phyloP scores from a whole-genome alignment of 306 rosid genomes.

The Inga oerstediana region DNA sequence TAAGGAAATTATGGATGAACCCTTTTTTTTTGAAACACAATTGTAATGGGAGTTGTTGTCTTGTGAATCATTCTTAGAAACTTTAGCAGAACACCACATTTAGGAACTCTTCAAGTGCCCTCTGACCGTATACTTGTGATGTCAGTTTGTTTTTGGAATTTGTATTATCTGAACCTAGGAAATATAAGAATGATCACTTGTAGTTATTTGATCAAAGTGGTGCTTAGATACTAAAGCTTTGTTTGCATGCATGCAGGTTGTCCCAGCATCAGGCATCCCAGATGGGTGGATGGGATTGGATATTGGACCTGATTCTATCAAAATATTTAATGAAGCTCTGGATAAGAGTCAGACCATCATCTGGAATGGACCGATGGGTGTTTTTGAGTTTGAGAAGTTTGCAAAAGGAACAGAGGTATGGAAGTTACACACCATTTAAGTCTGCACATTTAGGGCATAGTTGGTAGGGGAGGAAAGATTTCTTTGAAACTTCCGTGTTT shows the following conservation, averaged over 20 bases:
- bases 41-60: background rate
- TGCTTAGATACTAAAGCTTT: background rate
- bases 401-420: constrained; percentile 76
- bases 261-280: constrained; percentile 62
- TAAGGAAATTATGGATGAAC: too few species aligned
- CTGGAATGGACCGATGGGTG: constrained; percentile 89
- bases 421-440: background rate
- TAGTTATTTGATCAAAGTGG: background rate
- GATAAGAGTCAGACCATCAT: constrained; percentile 62
- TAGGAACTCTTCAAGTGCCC: background rate
- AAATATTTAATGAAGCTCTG: constrained; percentile 54
- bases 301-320: constrained; percentile 72
- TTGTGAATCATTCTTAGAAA: background rate
- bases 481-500: background rate
- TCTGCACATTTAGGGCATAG: background rate
- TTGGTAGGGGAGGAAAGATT: background rate
- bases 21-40: too few species aligned
- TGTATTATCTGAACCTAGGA: background rate
- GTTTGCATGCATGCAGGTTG: constrained; percentile 45
- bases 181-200: background rate
- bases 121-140: background rate
- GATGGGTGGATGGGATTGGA: constrained; percentile 89
- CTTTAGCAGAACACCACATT: background rate
- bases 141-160: background rate
- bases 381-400: constrained; percentile 72